Conservation (phyloP, 208 protist species). For the Trypanosoma lewisi region DNA sequence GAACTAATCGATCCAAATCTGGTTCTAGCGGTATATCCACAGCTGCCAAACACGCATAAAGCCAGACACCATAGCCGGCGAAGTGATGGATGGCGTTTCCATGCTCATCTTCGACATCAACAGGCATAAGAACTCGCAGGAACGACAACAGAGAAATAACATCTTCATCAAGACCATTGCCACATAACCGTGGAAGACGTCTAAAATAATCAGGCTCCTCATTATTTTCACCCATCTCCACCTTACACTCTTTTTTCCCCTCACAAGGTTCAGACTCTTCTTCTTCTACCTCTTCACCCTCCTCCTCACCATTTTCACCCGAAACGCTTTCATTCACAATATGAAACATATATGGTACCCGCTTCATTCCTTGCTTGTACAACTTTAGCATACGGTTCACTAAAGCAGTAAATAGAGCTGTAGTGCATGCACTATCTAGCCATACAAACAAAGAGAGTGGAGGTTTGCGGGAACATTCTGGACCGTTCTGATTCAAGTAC, state of each 20-base stretch:
- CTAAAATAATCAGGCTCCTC: background rate
- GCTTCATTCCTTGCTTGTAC: conserved; percentile 22
- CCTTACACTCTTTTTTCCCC: conserved; percentile 3
- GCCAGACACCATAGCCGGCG: conserved; percentile 65
- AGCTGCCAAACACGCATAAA: conserved; percentile 49
- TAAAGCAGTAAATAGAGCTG: conserved; percentile 53
- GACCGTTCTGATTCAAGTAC: conserved; percentile 47
- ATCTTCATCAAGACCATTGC: conserved; percentile 7
- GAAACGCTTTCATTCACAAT: background rate
- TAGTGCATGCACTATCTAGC: conserved; percentile 52
- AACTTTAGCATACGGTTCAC: conserved; percentile 42
- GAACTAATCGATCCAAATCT: conserved; percentile 68
- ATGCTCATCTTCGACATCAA: conserved; percentile 11
- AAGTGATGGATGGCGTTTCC: conserved; percentile 18
- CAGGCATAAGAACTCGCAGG: conserved; percentile 33
- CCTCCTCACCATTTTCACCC: background rate
- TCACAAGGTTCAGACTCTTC: background rate
- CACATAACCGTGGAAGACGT: conserved; percentile 7
- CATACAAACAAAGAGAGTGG: conserved; percentile 51
- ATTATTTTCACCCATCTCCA: background rate
- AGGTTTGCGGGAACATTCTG: conserved; percentile 36
- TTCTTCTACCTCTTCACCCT: conserved; percentile 6
- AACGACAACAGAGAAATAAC: conserved; percentile 28
- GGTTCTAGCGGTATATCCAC: conserved; percentile 79
- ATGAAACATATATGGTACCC: background rate